Evolutionary conservation across 768 basidiomycete genomes (phyloP).

Genomic region (Suillus clintonianus): DNA sequence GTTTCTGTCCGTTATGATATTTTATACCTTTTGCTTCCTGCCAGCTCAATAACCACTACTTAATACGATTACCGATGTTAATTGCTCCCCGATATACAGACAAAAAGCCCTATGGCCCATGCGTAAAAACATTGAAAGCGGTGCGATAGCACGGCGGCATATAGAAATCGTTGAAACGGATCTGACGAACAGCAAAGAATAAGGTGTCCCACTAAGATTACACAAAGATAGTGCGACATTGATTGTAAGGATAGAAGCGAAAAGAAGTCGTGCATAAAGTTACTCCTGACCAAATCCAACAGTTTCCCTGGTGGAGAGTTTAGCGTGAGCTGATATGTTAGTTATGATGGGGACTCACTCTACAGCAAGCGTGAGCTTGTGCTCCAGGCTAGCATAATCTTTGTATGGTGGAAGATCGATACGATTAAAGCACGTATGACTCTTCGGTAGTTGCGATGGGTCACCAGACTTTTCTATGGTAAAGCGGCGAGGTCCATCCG

Average conservation of each 20-base stretch:
- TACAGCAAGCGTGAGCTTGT: slow-evolving; percentile 92
- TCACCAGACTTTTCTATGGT: slow-evolving; percentile 99
- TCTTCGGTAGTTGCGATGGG: slow-evolving; percentile 94
- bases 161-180: neutral
- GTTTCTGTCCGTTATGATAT: slow-evolving; percentile 5
- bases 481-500: slow-evolving; percentile 94
- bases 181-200: slow-evolving; percentile 11
- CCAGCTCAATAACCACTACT: neutral
- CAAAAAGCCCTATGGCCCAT: neutral
- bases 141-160: neutral
- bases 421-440: slow-evolving; percentile 93
- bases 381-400: slow-evolving; percentile 90
- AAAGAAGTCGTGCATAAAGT: slow-evolving; percentile 14
- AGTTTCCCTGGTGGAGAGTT: slow-evolving; percentile 63
- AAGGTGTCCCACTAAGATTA: slow-evolving; percentile 28
- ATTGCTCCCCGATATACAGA: neutral
- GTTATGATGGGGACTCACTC: slow-evolving; percentile 60
- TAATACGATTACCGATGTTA: neutral
- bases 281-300: slow-evolving; percentile 94
- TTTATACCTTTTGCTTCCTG: neutral
- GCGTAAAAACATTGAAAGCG: neutral
- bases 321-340: slow-evolving; percentile 17
- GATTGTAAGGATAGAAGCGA: slow-evolving; percentile 7
- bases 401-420: slow-evolving; percentile 99
- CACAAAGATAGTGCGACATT: slow-evolving; percentile 28